Base-by-base conservation (phyloP, 2,329 filamentous ascomycete species). In the Akanthomyces muscarius region DNA sequence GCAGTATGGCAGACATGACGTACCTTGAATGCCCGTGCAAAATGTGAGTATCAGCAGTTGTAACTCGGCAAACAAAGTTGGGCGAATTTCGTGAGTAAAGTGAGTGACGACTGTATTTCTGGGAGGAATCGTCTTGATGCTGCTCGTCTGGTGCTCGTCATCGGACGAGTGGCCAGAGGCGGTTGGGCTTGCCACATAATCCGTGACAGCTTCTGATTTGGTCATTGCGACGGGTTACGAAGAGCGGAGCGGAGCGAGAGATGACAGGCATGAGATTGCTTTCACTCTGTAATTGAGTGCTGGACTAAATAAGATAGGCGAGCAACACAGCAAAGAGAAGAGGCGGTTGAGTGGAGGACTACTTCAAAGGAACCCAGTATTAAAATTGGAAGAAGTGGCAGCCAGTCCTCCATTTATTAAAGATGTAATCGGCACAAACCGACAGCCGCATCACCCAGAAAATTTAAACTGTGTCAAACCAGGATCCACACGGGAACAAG, bases 1-100 rank as follows among this genome's bases (percentile, higher is more conserved):
- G 14, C 23, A 38, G 18, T 2, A 38, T 30, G 5, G 23, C 28
- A 7, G 16, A n/a, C 11, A 28, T n/a, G 1, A 16, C 72, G 63
- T 33, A 77, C 78, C 78, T 76, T 83, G 81, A 41, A 83, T 77
- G 28, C 81, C 81, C 41, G 80, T 82, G 65, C 76, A 82, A 60
- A 83, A 78, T 0, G 81, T 83, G 45, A 83, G 69, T 47, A 82
- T 64, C 2, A 81, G 60, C 28, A 83, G 73, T 66, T 83, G 77
- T 18, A 78, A 50, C 66, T 83, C 81, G 33, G 75, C 76, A 65
- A 81, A 76, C 3, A 68, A 51, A 0, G 77, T 77, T 13, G 76
- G 71, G 44, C 74, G 71, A 47, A 83, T 70, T 23, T 74, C 65
- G 58, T 72, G 55, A 4, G 63, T 65, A 16, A 73, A 63, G 48